Evolutionary conservation across 345 rosid genomes (phyloP), one percentile per base, ranked within the genome.

Genomic region (Laguncularia racemosa): DNA sequence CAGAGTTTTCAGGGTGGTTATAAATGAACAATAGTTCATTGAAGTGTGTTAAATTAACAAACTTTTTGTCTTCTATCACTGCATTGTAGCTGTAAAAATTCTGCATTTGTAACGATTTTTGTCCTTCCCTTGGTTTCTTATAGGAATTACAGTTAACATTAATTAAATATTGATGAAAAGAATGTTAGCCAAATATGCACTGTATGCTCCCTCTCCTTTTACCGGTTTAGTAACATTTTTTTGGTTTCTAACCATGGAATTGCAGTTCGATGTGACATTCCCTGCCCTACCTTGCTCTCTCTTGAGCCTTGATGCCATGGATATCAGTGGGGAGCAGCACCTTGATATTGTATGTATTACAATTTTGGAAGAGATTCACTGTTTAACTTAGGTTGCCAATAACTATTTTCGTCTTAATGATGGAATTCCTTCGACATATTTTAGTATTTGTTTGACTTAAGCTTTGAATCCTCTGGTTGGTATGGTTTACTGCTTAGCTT

Each of bases 231-330:
- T 10, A 40, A 50, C 52, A 56, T 20, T 19, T 48, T 23, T 28
- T 21, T 43, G 12, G 17, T 21, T 12, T 55, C 53, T 46, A 10
- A 14, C 33, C 51, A 46, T 55, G 26, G 15, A 26, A 6, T 33
- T 76, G 79, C 91, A 89, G 96, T 85, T 93, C 54, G 99, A 93
- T 58, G 75, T 93, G 56, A 83, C 89, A 10, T 93, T 93, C 70
- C 97, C 97, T 61, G 95, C 90, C 55, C 75, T 93, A 58, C 81
- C 99, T 9, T 93, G 99, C 72, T 84, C 99, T 44, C 79, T 93
- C 69, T 84, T 89, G 51, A 93, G 97, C 66, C 74, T 93, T 56
- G 99, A 93, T 69, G 97, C 97, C 21, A 93, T 93, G 90, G 99
- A 93, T 73, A 84, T 85, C 73, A 89, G 99, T 60, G 97, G 97